Base-by-base conservation (phyloP, 2,329 filamentous ascomycete genomes). In the Bipolaris gigantea region DNA sequence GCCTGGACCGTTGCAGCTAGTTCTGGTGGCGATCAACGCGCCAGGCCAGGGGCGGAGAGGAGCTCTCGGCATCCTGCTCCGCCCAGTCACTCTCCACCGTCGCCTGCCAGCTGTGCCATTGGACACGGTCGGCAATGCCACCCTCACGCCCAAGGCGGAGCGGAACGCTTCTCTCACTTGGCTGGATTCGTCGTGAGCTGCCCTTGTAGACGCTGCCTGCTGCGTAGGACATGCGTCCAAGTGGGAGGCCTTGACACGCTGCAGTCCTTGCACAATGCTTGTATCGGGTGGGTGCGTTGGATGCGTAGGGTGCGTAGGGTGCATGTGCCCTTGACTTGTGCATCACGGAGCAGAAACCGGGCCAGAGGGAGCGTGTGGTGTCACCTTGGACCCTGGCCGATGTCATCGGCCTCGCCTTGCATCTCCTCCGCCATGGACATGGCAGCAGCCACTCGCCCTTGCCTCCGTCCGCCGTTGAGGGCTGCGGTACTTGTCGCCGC, bases 21-120 rank as follows among this genome's bases (percentile, higher is more conserved):
- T 11, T 16, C 4, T 16, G 4, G 18, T 27, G 25, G 19, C 35
- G 48, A 48, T 48, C 35, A 34, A 40, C 30, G 36, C 56, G 36
- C 56, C 30, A 30, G 15, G 36, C 41, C 33, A 36, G 45, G 56
- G 57, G 53, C 44, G 61, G 55, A 59, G 53, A 60, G 57, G 60
- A 55, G 35, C 33, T 44, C 58, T 55, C 41, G 59, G 43, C 61
- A 44, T 6, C 10, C 23, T 36, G n/a, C 21, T 53, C 53, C 50
- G 46, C 54, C 50, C 40, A 40, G 13, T 18, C 27, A 39, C 33
- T 10, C 13, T 35, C 23, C n/a, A 21, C 40, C 25, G n/a, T 32
- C 15, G 9, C 48, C 15, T 30, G 40, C 33, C 33, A 36, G 40
- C 18, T 23, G 11, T 21, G 11, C 25, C 23, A 25, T 18, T 42